phyloP scores from a whole-genome alignment of 306 rosid genomes.

The Ziziphus jujuba region DNA sequence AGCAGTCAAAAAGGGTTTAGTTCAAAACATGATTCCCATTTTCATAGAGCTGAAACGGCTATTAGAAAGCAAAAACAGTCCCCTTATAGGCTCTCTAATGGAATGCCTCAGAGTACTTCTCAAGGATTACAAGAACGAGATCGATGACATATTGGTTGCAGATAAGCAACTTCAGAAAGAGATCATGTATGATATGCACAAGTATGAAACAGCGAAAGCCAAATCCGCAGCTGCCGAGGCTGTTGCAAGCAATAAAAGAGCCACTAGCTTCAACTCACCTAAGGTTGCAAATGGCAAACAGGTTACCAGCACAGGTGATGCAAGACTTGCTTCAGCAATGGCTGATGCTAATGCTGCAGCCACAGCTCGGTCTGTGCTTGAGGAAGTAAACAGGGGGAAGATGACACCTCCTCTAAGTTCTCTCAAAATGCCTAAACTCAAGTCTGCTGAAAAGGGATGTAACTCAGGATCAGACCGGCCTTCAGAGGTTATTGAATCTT shows the following conservation, averaged over 20 bases:
- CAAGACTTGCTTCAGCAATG: constrained; percentile 70
- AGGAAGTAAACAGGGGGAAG: constrained; percentile 69
- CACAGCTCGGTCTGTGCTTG: constrained; percentile 76
- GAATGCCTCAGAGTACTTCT: constrained; percentile 84
- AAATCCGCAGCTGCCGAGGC: constrained; percentile 63
- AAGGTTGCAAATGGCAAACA: constrained; percentile 26
- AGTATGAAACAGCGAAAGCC: constrained; percentile 70
- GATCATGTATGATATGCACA: constrained; percentile 80
- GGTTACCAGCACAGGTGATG: constrained; percentile 32
- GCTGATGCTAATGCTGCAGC: constrained; percentile 83
- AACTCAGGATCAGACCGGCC: constrained; percentile 30
- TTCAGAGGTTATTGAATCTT: constrained; percentile 50
- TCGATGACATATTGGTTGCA: constrained; percentile 83
- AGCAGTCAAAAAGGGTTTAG: constrained; percentile 71
- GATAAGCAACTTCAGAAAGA: constrained; percentile 96
- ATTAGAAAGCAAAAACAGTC: constrained; percentile 82
- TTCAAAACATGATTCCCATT: constrained; percentile 86
- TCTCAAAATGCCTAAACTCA: constrained; percentile 66
- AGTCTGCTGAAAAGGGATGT: constrained; percentile 35
- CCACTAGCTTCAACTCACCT: constrained; percentile 40
- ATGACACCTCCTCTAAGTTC: constrained; percentile 60
- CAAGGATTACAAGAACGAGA: constrained; percentile 90
- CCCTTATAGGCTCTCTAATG: constrained; percentile 88
- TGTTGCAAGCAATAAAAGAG: constrained; percentile 41
- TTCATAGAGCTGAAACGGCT: constrained; percentile 86